Percentiles rank a stretch among this genome's conserved stretches.
These are phyloP conservation scores for Liquidambar formosana DNA, from an alignment of 164 flowering plant genomes.

Conservation along the genomic window DNA sequence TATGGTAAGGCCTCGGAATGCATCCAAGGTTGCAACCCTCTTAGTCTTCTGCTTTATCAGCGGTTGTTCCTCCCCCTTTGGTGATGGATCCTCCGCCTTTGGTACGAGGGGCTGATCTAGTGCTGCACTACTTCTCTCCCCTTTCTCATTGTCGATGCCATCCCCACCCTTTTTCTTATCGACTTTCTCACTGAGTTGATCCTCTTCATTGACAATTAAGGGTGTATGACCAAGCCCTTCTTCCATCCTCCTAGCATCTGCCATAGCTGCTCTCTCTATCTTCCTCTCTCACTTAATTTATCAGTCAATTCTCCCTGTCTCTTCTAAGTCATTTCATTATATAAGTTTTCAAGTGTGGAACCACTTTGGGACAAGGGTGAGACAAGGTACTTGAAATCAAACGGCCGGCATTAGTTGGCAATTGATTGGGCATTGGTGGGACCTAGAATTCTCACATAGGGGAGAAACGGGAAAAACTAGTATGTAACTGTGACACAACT, in stretches of 20 bases:
- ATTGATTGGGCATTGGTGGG: no score
- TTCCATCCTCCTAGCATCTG: constrained; percentile 36
- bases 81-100: no score
- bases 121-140: constrained; percentile 5
- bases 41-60: constrained; percentile 42
- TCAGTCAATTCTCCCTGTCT: neutral
- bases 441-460: no score
- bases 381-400: neutral
- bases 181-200: neutral
- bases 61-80: constrained; percentile 18
- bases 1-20: constrained; percentile 78
- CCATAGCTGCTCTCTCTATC: constrained; percentile 10
- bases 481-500: no score
- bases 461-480: no score
- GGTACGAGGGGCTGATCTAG: constrained; percentile 1
- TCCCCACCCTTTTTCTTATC: constrained; percentile 1
- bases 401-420: neutral
- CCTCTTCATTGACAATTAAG: constrained; percentile 5
- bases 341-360: neutral
- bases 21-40: constrained; percentile 76
- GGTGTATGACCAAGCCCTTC: constrained; percentile 30
- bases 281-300: neutral
- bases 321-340: no score
- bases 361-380: neutral
- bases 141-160: constrained; percentile 5